phyloP scores from a whole-genome alignment of 176 grass and related monocot species.

The Avena insularis region DNA sequence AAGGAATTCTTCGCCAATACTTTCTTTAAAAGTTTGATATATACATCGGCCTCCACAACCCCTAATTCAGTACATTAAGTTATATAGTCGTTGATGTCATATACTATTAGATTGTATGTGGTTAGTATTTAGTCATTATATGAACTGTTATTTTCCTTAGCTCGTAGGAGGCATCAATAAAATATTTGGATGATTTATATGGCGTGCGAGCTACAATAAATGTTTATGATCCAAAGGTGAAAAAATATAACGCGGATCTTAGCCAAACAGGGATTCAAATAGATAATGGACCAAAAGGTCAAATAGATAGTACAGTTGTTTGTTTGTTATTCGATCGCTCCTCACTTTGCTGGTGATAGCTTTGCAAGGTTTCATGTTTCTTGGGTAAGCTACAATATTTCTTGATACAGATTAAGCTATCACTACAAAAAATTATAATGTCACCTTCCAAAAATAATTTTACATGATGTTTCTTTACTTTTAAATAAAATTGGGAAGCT shows the following conservation, averaged over 20 bases:
- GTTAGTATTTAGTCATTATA: not conserved
- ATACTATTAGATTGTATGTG: not conserved
- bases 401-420: not conserved
- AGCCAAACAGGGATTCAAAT: conserved; percentile 11
- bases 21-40: not conserved
- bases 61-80: not conserved
- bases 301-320: not conserved
- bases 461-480: not conserved
- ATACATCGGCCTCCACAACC: not conserved
- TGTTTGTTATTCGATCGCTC: not conserved
- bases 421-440: not conserved
- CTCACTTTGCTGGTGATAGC: not conserved
- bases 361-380: conserved; percentile 33
- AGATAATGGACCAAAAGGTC: not conserved
- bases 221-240: not conserved
- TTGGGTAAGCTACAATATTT: conserved; percentile 19
- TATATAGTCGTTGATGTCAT: not conserved
- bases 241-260: not conserved
- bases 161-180: not conserved
- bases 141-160: not conserved
- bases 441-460: not conserved
- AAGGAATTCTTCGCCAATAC: not conserved
- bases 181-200: conserved; percentile 9
- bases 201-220: conserved; percentile 1
- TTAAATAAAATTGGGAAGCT: not conserved